Evolutionary conservation across 495 filamentous ascomycete genomes (phyloP).

Genomic region (Neurospora cerealis): DNA sequence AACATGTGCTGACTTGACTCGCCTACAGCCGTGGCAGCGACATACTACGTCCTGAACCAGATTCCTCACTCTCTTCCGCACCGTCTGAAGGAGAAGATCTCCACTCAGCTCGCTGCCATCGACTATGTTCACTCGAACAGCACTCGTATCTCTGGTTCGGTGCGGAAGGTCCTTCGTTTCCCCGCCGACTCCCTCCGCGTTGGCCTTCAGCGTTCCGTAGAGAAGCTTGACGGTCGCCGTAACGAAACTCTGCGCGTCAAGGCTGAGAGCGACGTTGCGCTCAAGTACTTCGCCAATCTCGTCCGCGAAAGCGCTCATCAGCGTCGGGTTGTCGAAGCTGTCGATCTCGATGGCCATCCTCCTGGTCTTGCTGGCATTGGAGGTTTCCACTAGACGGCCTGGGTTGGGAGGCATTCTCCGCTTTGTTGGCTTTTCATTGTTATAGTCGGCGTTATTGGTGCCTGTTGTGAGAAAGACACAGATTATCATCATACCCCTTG

Average conservation of each 20-base stretch:
- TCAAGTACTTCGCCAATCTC: slow-evolving; percentile 81
- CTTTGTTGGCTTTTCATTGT: not conserved
- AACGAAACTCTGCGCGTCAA: slow-evolving; percentile 71
- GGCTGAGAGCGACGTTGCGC: slow-evolving; percentile 62
- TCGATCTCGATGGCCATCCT: slow-evolving; percentile 70
- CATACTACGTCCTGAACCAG: slow-evolving; percentile 69
- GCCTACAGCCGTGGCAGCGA: slow-evolving; percentile 54
- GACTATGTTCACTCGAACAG: slow-evolving; percentile 92
- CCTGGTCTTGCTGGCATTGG: slow-evolving; percentile 22
- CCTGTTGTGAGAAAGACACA: not conserved
- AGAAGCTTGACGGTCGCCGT: slow-evolving; percentile 65
- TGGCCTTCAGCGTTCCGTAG: slow-evolving; percentile 68
- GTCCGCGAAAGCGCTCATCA: slow-evolving; percentile 66
- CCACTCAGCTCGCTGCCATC: slow-evolving; percentile 60
- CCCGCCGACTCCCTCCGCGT: slow-evolving; percentile 75
- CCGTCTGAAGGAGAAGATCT: slow-evolving; percentile 77
- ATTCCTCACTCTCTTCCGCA: slow-evolving; percentile 83
- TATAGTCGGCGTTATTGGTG: not conserved
- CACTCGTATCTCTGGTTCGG: slow-evolving; percentile 67
- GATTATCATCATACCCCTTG: not conserved
- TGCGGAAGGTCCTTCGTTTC: slow-evolving; percentile 75
- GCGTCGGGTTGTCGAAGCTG: slow-evolving; percentile 57
- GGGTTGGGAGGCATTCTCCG: not conserved
- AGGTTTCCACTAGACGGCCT: not conserved
- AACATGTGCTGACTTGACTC: slow-evolving; percentile 5